Base-by-base conservation (phyloP, 441 rosid genomes). In the Heliophila coronopifolia region DNA sequence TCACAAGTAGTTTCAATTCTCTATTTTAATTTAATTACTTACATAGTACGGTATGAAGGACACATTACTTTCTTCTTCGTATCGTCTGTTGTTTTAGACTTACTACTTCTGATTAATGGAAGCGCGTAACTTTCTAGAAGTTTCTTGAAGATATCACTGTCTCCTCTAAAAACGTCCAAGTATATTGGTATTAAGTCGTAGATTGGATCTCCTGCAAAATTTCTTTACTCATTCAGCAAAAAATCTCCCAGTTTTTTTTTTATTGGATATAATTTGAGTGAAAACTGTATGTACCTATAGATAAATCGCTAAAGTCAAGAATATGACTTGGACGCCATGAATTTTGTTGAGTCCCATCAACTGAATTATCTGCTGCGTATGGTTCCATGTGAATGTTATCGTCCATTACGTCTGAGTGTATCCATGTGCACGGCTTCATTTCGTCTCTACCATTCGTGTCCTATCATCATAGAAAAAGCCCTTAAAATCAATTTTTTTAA, bases 391-490 rank as follows among this genome's bases (percentile, higher is more conserved):
- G 73, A 56, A 87, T 55, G 66, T 91, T 91, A 74, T 87, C 98
- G 62, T 91, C 95, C 96, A 92, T 92, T 51, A 92, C 71, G 60
- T 92, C 95, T 0, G 89, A 67, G 69, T 92, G 98, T 73, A 84
- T 77, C 98, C 96, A 92, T 50, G 86, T 74, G 68, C 81, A 79
- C 36, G 77, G 83, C 54, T 77, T 85, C 24, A 36, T 66, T 58
- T 62, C 70, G 12, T 58, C 52, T 13, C 52, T 6, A 50, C 68
- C 75, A 67, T 66, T 62, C 47, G 46, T 61, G 54, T 74, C 81
- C 94, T 88, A 67, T 41, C 59, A 65, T 50, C 24, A 14, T 55
- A 55, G 2, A 45, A 23, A 53, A n/a, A n/a, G n/a, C n/a, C n/a
- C n/a, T n/a, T n/a, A n/a, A n/a, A n/a, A n/a, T n/a, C n/a, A n/a